A percentile compares a stretch with the other conserved stretches of the same genome.
phyloP scores from a whole-genome alignment of 805 yeast species.

The Gaillardinia entomophila region DNA sequence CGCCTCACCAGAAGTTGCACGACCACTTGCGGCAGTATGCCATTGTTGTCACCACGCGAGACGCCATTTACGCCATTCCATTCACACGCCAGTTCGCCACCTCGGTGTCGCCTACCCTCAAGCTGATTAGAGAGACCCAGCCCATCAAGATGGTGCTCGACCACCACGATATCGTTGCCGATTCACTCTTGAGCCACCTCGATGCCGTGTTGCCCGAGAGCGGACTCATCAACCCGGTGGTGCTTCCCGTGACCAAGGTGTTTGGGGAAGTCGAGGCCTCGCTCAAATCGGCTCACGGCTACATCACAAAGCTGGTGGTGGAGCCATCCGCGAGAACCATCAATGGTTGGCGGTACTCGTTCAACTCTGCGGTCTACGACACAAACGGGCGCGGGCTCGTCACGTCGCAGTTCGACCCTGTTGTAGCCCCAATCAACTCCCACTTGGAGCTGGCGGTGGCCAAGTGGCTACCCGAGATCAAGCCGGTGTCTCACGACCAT shows the following conservation, averaged over 20 bases:
- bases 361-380: constrained; percentile 48
- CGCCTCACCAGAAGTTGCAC: constrained; percentile 5
- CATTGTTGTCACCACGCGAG: constrained; percentile 36
- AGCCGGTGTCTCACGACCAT: constrained; percentile 32
- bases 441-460: constrained; percentile 41
- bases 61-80: constrained; percentile 26
- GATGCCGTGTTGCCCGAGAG: constrained; percentile 48
- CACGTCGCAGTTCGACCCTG: constrained; percentile 57
- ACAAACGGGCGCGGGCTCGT: constrained; percentile 58
- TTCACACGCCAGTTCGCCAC: constrained; percentile 27
- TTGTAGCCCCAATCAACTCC: constrained; percentile 57
- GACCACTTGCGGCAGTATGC: constrained; percentile 44
- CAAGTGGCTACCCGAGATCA: constrained; percentile 41
- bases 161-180: constrained; percentile 48
- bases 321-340: constrained; percentile 47
- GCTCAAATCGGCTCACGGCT: not conserved
- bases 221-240: constrained; percentile 41
- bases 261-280: not conserved
- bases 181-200: constrained; percentile 46
- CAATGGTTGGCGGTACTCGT: constrained; percentile 42
- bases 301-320: constrained; percentile 12
- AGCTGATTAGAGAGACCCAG: constrained; percentile 14
- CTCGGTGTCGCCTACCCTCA: constrained; percentile 22
- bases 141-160: constrained; percentile 41
- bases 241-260: not conserved